Base-by-base conservation (phyloP, 164 flowering plant species). In the Magnolia kwangsiensis region DNA sequence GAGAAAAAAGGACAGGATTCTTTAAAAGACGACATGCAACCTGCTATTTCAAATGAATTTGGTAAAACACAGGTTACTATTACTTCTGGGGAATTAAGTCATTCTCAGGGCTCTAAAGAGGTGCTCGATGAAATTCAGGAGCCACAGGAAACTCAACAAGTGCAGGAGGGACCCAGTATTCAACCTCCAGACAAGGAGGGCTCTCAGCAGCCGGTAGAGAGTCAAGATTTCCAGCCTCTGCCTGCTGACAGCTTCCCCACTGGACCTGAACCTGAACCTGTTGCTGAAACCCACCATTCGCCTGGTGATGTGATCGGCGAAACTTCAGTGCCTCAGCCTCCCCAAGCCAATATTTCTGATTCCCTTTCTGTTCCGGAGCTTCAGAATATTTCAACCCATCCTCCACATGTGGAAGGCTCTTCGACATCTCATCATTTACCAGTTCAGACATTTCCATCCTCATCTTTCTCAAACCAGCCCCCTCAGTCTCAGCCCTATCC, bases 1-100 rank as follows among this genome's bases (percentile, higher is more conserved):
- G 81, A 76, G 76, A 79, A 78, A 74, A 78, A 20, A 72, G 77
- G 76, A 63, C 10, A 37, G 5, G 76, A 66, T 75, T 71, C 76
- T 72, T 16, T 19, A 55, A 59, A 50, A 37, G 82, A 73, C 73
- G 79, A 70, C 63, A 29, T 50, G 66, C 80, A 75, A 75, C 78
- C 67, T 11, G n/a, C 71, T 1, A 51, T 50, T 50, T 67, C 77
- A 8, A 76, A 67, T 76, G 80, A 81, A 80, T 81, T 51, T 75
- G 82, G 66, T 78, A 80, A 72, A 65, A 64, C 73, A 55, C 11
- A 68, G 63, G 73, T 61, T 77, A 45, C 79, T 73, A 74, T 63
- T 63, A 45, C 37, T 45, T 69, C n/a, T 63, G 63, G 29, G 10
- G 72, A 75, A 71, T 64, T 75, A 14, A 61, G 49, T 74, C 82